Evolutionary conservation across 2,329 filamentous ascomycete genomes (phyloP), one percentile per base, ranked within the genome.

Genomic region (Fusarium secorum): DNA sequence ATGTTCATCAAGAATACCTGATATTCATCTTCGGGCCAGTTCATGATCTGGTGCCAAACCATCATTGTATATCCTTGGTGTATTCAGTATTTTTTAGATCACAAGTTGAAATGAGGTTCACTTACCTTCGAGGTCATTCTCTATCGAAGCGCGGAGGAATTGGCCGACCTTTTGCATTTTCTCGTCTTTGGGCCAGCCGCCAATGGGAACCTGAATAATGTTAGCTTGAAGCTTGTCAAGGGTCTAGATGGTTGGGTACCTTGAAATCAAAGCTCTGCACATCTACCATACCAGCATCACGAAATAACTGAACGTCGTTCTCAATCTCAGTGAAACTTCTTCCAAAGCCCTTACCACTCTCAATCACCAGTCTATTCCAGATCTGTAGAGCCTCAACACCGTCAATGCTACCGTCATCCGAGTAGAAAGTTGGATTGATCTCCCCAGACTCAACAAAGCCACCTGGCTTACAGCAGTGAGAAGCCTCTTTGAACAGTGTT

Each of bases 61-160:
- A 60, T n/a, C n/a, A 67, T 42, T 2, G 61, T 68, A 14, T 68
- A 65, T 33, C 65, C 65, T 68, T 30, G 0, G 22, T 26, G 7
- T 7, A 3, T n/a, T 46, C 15, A 53, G 11, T 11, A n/a, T 8
- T 1, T 6, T 6, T 1, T 14, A 11, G 24, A 9, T 7, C 6
- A 6, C 4, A 17, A 14, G 1, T 15, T 5, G 0, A 4, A 1
- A 18, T 5, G 30, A 18, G 8, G 6, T 8, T 4, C 3, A 2
- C 56, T 39, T 35, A 62, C 65, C 65, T n/a, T 68, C 61, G 1
- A 65, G 49, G 11, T 65, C 61, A 10, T 68, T 68, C 11, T 65
- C 61, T 32, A 68, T 56, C 4, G 61, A 65, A 26, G 57, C 35
- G 1, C 49, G 53, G 22, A 68, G 44, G 35, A 57, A 68, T 10